These are phyloP conservation scores for Hanseniaspora sp. DNA, from an alignment of 1,139 yeast genomes.

Conservation along the genomic window DNA sequence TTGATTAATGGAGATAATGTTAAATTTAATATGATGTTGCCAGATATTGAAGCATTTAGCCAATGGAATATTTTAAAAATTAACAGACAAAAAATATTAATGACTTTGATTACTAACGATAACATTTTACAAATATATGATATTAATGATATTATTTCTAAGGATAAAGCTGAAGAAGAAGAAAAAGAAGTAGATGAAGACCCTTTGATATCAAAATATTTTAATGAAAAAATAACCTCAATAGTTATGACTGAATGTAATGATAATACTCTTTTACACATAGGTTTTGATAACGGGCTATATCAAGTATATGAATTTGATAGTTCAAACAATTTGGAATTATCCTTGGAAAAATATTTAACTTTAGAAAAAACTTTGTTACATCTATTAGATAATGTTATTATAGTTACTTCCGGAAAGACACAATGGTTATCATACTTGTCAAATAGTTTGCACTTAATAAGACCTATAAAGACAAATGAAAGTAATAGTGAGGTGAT, in stretches of 20 bases:
- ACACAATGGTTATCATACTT: neutral
- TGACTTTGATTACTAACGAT: slow-evolving; percentile 7
- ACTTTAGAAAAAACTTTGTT: neutral
- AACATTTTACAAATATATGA: slow-evolving; percentile 5
- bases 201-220: slow-evolving; percentile 4
- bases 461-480: neutral
- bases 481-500: neutral
- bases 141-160: neutral
- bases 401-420: neutral
- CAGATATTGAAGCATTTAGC: slow-evolving; percentile 8
- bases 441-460: neutral
- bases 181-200: slow-evolving; percentile 1
- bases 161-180: neutral
- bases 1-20: neutral
- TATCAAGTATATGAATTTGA: slow-evolving; percentile 4
- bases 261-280: neutral
- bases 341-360: neutral
- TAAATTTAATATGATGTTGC: neutral
- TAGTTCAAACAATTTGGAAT: neutral
- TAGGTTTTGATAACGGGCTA: slow-evolving; percentile 8
- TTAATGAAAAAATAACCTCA: neutral
- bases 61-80: neutral
- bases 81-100: neutral
- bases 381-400: neutral
- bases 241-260: neutral